Base-by-base conservation (phyloP, 352 stramenopile genomes). In the Phytopythium sindhum region DNA sequence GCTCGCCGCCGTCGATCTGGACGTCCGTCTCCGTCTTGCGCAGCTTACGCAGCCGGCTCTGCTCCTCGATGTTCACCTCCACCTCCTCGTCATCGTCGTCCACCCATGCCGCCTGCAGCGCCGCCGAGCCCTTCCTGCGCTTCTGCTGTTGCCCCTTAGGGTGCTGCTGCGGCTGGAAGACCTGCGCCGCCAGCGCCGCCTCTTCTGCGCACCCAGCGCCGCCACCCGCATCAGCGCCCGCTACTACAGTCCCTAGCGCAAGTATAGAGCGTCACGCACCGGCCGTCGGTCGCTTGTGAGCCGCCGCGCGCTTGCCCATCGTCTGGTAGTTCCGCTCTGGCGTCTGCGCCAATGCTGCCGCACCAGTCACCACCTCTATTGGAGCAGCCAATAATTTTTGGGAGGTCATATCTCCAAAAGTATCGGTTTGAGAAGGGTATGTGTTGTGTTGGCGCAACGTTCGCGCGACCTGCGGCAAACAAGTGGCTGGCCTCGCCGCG, bases 51-150 rank as follows among this genome's bases (percentile, higher is more conserved):
- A 94, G 71, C 15, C 86, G 88, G 29, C 68, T 73, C 59, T 90
- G 71, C 31, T 88, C 72, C 41, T 84, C 74, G 11, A 97, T 68
- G 61, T 82, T 88, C 52, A 96, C 80, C 39, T 87, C 62, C 21
- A 96, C 72, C 21, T 81, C 65, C 9, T 75, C 77, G 61, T 97
- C 90, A 59, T 97, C 90, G 10, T 96, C 89, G 71, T 97, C 90
- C 48, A 92, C 77, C 90, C 90, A 97, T 21, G 86, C 90, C 0
- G 83, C 72, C 48, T 87, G 75, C 14, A 85, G 57, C 28, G 71
- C 69, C 1, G 48, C 56, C 19, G 56, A 63, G 3, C 47, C 57
- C 35, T 48, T 57, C 8, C 68, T 75, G 37, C 56, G 60, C 61
- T 58, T 68, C 60, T 28, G 35, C n/a, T 73, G 57, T 45, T 81